Base-by-base conservation (phyloP, 1,284 basidiomycete species). In the Austroboletus novae-zelandiae region DNA sequence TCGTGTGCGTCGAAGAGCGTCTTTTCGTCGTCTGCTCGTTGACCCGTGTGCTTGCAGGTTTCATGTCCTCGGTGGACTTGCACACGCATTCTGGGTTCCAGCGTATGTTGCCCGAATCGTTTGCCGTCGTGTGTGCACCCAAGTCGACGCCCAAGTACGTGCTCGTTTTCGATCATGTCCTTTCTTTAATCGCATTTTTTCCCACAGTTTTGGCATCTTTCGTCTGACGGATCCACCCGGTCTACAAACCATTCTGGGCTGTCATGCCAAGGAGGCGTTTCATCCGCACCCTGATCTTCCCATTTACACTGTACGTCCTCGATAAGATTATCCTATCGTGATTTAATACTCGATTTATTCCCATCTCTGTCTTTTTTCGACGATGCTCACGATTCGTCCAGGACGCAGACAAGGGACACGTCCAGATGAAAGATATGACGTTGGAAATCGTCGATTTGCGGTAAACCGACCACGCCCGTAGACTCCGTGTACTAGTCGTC, bases 41-140 rank as follows among this genome's bases (percentile, higher is more conserved):
- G 60, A 18, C 7, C 31, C 37, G 30, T 36, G 14, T 20, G 31
- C 29, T 15, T 31, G 20, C 50, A 87, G 84, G 84, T 68, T 91
- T 91, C 71, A 91, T 94, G 84, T 91, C 88, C 8, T 92, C 89
- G 20, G 83, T 92, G 11, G 92, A 94, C 66, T 70, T 95, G 36
- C 93, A 95, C 61, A 94, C 91, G 2, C 92, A 95, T 64, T 85
- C 88, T 2, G 83, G 80, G 7, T 95, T 93, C 70, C 92, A 95
- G 58, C 69, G 81, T 23, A 91, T 92, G 84, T 76, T 95, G 4
- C 89, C 89, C 0, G 93, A 95, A 65, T 91, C 91, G 0, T 89
- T 95, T 60, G 93, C 93, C 0, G 89, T 95, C 42, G 93, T 95
- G 13, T 94, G 91, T 61, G 89, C 91, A 3, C 93, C 92, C 0